Evolutionary conservation across 441 rosid genomes (phyloP), one percentile per base, ranked within the genome.

Genomic region (Populus trichocarpa): DNA sequence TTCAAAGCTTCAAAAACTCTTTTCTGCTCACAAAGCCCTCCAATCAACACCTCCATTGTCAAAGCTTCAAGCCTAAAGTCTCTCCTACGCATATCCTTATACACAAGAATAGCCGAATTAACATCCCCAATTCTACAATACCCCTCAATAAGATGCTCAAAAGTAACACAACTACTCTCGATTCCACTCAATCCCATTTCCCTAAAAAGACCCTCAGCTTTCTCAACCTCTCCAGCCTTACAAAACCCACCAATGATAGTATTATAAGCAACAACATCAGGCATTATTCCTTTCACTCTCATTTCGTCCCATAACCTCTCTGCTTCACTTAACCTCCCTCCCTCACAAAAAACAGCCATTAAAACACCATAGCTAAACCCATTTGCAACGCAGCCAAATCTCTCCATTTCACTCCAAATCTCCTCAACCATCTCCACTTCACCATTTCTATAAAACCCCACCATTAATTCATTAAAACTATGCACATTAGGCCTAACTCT

Each of bases 391-490:
- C 90, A 92, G 6, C 88, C 86, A 10, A 30, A 78, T 33, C 79
- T 80, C 82, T 67, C 79, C 94, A 90, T 90, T 77, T 93, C 97
- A 33, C 78, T 79, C 97, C 97, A 92, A 36, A 86, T 67, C 83
- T 83, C 90, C 74, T 84, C 84, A 26, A 90, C 92, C 84, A 83
- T 89, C 80, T 86, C 97, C 59, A 77, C 26, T 11, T 88, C 87
- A 26, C 91, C 90, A 50, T 89, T 91, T 63, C 86, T 82, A 35
- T 82, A 90, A 84, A 87, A 92, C 71, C 89, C 87, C 36, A 86
- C 74, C 90, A 95, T 89, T 89, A 93, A 83, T 28, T 81, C 81
- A 85, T 88, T 90, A 33, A 88, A 95, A 68, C 92, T 92, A 73
- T 87, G 89, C 70, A 87, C 92, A 73, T 89, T 89, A 3, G 93